Evolutionary conservation across 2,329 filamentous ascomycete species (phyloP).

Genomic region (Monilinia laxa): DNA sequence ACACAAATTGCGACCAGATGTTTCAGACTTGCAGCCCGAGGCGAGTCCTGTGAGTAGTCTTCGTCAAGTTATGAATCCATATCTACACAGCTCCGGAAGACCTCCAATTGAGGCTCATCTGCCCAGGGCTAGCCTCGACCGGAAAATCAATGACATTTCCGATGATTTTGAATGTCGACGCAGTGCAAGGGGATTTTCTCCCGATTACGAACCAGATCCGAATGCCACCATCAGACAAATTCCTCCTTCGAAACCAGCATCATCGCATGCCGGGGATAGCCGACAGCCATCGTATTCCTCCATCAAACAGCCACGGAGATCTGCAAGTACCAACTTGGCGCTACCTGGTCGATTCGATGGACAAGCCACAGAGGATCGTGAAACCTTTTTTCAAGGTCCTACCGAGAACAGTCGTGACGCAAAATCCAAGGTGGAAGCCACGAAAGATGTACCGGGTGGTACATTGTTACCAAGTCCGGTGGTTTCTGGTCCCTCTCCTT

Average conservation of each 20-base stretch:
- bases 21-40: slow-evolving; percentile 32
- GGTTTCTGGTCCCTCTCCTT: slow-evolving; percentile 24
- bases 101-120: slow-evolving; percentile 31
- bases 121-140: slow-evolving; percentile 28
- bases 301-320: slow-evolving; percentile 27
- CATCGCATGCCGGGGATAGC: slow-evolving; percentile 15
- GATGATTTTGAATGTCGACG: slow-evolving; percentile 29
- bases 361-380: slow-evolving; percentile 37
- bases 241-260: slow-evolving; percentile 34
- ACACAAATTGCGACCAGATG: slow-evolving; percentile 30
- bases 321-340: slow-evolving; percentile 23
- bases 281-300: slow-evolving; percentile 24
- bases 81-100: slow-evolving; percentile 49
- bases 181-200: slow-evolving; percentile 62
- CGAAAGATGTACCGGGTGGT: slow-evolving; percentile 24
- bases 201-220: slow-evolving; percentile 70
- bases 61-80: slow-evolving; percentile 84
- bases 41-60: slow-evolving; percentile 74
- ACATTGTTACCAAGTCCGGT: slow-evolving; percentile 23
- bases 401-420: slow-evolving; percentile 52
- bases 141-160: slow-evolving; percentile 31
- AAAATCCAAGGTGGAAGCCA: slow-evolving; percentile 31
- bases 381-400: slow-evolving; percentile 54
- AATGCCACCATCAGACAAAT: slow-evolving; percentile 71
- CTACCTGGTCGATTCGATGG: slow-evolving; percentile 27